These are phyloP conservation scores for Oleoguttula mirabilis DNA, from an alignment of 495 filamentous ascomycete genomes.

Conservation along the genomic window DNA sequence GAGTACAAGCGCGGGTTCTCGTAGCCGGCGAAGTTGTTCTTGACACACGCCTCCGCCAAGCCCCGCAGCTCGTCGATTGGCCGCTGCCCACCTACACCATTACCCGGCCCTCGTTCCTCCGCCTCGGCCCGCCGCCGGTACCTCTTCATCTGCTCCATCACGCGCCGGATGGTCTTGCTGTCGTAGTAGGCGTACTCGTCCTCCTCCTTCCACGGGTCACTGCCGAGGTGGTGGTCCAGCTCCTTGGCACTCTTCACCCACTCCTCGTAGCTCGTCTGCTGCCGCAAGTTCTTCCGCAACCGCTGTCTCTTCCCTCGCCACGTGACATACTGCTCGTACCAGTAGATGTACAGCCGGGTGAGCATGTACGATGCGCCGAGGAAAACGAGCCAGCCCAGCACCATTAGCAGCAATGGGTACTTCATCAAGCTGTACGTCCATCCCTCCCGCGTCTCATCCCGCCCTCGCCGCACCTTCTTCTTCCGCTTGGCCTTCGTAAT, in stretches of 20 bases:
- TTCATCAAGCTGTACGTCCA: conserved; percentile 78
- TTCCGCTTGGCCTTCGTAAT: conserved; percentile 22
- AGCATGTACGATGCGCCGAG: conserved; percentile 57
- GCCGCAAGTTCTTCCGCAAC: conserved; percentile 56
- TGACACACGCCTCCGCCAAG: conserved; percentile 80
- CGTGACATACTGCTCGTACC: conserved; percentile 68
- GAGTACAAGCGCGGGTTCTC: conserved; percentile 90
- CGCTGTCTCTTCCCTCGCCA: conserved; percentile 63
- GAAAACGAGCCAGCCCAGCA: conserved; percentile 66
- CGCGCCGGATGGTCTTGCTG: conserved; percentile 62
- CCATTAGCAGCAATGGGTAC: conserved; percentile 75
- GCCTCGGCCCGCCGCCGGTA: conserved; percentile 45
- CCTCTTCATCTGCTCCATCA: conserved; percentile 58
- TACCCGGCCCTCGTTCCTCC: conserved; percentile 33
- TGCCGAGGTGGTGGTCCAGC: conserved; percentile 72
- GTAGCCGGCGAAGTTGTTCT: conserved; percentile 93
- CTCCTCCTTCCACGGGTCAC: conserved; percentile 70
- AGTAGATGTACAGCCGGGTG: conserved; percentile 76
- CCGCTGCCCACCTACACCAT: conserved; percentile 29
- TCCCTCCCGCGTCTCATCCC: conserved; percentile 89
- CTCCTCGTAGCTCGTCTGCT: conserved; percentile 60
- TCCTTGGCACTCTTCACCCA: conserved; percentile 69
- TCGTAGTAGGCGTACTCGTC: conserved; percentile 96
- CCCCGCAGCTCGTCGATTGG: conserved; percentile 59
- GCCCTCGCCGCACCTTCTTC: conserved; percentile 33